Base-by-base conservation (phyloP, 768 basidiomycete species). In the Podaxis sp. region DNA sequence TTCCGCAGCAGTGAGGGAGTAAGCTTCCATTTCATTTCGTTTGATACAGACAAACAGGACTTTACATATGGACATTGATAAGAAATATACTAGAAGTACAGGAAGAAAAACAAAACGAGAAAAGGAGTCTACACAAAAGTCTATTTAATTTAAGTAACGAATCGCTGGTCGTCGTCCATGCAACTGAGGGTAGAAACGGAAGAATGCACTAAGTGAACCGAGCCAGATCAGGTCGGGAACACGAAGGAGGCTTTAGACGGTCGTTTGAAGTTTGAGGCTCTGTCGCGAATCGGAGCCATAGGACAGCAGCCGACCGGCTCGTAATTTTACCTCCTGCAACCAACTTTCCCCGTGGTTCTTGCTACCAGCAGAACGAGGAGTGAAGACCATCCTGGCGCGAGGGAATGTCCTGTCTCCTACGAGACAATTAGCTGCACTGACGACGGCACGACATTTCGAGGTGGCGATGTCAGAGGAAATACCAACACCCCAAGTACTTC, bases 381-480 rank as follows among this genome's bases (percentile, higher is more conserved):
- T 67, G 50, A 70, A 69, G 13, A 74, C 66, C 67, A 67, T 73
- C 65, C 53, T 74, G 12, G 70, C 57, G 36, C 59, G 66, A 13
- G 91, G 92, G 49, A 94, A 81, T 55, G 74, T 66, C 13, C 82
- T 81, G 67, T 89, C 85, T n/a, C 87, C 88, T 55, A 95, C 87
- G 55, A 88, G 87, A 55, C 74, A 78, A 76, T 96, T 96, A 19
- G 88, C 90, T 0, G 95, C 94, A 69, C 91, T 93, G 58, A 97
- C 80, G 36, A 97, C 83, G 1, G 95, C 94, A 65, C 91, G 90
- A 60, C 96, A 81, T 75, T 95, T 94, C 47, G 92, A 90, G 17
- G 87, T 90, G 29, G 93, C 86, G 68, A 96, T 95, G 70, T 97
- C 95, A 15, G 89, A 83, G 75, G 96, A 95, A 52, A 93, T 80